phyloP scores from a whole-genome alignment of 1,139 yeast species.

The Nakaseomyces nivariensis region DNA sequence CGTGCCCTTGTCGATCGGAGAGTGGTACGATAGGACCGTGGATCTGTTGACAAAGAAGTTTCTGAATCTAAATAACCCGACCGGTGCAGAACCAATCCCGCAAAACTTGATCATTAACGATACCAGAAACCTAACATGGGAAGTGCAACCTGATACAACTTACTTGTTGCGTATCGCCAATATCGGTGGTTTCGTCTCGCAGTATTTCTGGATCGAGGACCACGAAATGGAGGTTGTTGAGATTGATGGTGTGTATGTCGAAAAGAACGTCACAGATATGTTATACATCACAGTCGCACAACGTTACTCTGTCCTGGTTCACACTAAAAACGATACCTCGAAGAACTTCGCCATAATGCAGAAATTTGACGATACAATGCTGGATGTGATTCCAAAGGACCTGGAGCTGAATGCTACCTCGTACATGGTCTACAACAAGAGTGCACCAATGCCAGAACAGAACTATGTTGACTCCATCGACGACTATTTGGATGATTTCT shows the following conservation, averaged over 20 bases:
- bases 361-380: constrained; percentile 65
- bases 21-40: constrained; percentile 73
- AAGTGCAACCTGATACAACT: constrained; percentile 69
- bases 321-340: constrained; percentile 51
- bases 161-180: constrained; percentile 71
- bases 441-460: constrained; percentile 39
- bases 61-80: constrained; percentile 69
- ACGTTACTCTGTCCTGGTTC: constrained; percentile 63
- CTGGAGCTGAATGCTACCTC: constrained; percentile 62
- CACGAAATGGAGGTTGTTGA: constrained; percentile 77
- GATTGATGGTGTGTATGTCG: constrained; percentile 71
- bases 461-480: constrained; percentile 36
- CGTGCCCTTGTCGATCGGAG: constrained; percentile 53
- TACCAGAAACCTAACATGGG: constrained; percentile 58
- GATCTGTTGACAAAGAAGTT: constrained; percentile 45
- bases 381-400: constrained; percentile 59
- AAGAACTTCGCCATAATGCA: constrained; percentile 72
- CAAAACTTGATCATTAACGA: constrained; percentile 70
- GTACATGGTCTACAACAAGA: constrained; percentile 49
- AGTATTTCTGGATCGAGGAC: constrained; percentile 75
- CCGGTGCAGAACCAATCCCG: constrained; percentile 96
- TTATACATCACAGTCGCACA: constrained; percentile 69
- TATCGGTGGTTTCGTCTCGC: constrained; percentile 81
- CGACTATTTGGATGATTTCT: constrained; percentile 54
- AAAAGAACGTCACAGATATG: constrained; percentile 48